phyloP scores from a whole-genome alignment of 202 grass and related monocot species.

The Eragrostis tef region DNA sequence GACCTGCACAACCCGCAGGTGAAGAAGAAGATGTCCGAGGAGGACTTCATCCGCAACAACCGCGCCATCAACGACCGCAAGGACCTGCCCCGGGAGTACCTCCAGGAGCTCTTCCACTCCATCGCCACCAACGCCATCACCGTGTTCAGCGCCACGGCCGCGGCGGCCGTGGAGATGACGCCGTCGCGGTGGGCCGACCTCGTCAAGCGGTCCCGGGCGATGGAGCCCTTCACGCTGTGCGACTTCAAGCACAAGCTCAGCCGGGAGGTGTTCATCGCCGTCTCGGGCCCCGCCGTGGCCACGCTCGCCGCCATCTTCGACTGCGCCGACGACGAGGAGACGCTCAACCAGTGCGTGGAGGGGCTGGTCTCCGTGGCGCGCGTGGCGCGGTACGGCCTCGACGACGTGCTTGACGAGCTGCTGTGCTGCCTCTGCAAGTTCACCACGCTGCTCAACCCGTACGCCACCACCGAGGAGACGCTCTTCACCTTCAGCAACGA shows the following conservation, averaged over 20 bases:
- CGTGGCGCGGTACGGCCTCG: constrained; percentile 73
- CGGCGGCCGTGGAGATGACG: constrained; percentile 55
- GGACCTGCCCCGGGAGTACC: constrained; percentile 85
- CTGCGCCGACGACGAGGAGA: constrained; percentile 78
- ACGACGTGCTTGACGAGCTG: constrained; percentile 87
- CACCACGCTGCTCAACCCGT: constrained; percentile 87
- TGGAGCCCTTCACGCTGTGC: constrained; percentile 70
- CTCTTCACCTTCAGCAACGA: constrained; percentile 90
- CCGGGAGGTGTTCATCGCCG: constrained; percentile 69
- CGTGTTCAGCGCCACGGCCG: constrained; percentile 51
- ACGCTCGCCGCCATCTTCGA: constrained; percentile 85
- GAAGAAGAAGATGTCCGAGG: constrained; percentile 97
- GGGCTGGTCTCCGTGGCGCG: constrained; percentile 77
- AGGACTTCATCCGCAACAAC: constrained; percentile 98
- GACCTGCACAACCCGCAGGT: constrained; percentile 96
- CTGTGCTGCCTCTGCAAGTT: constrained; percentile 97
- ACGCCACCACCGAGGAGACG: constrained; percentile 81
- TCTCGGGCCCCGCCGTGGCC: constrained; percentile 72
- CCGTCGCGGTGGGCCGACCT: constrained; percentile 63
- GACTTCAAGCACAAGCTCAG: constrained; percentile 90
- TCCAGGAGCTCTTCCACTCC: constrained; percentile 90
- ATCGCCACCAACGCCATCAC: constrained; percentile 79
- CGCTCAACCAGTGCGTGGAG: constrained; percentile 78
- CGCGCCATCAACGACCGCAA: constrained; percentile 69
- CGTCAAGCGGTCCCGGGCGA: constrained; percentile 53